phyloP scores from a whole-genome alignment of 139 green algal species.

The Micractinium sp. region DNA sequence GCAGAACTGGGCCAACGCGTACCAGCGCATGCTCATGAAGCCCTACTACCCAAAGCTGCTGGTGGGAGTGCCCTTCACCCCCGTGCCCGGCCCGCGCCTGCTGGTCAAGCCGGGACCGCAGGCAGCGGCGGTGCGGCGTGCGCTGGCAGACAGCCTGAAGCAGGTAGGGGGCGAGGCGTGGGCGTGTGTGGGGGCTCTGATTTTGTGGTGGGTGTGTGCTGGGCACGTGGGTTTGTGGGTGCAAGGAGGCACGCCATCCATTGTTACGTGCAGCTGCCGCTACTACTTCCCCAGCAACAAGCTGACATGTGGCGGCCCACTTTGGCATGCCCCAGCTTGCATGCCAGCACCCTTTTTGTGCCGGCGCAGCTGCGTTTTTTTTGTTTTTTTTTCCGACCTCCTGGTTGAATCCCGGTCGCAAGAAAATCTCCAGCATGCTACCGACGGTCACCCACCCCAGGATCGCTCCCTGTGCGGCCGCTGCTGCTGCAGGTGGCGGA shows the following conservation, averaged over 20 bases:
- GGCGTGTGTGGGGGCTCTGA: not conserved
- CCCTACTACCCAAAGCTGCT: slow-evolving; percentile 83
- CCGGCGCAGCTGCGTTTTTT: no score
- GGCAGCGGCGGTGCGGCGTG: slow-evolving; percentile 43
- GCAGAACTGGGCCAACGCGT: slow-evolving; percentile 66
- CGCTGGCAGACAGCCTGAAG: slow-evolving; percentile 53
- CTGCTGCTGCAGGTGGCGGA: slow-evolving; percentile 48
- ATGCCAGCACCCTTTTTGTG: no score
- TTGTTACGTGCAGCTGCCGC: no score
- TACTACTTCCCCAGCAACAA: no score
- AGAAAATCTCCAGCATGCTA: not conserved
- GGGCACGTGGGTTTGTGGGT: not conserved
- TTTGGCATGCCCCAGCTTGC: no score
- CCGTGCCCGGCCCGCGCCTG: slow-evolving; percentile 76
- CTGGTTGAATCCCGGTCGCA: no score
- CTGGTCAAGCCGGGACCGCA: slow-evolving; percentile 49
- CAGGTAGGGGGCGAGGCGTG: not conserved
- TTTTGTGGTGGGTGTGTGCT: not conserved
- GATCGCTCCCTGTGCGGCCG: not conserved
- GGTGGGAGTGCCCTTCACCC: slow-evolving; percentile 91
- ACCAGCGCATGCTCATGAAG: slow-evolving; percentile 14
- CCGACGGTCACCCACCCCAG: not conserved
- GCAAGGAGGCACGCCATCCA: no score
- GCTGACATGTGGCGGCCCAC: no score
- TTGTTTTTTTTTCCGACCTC: no score